Base-by-base conservation (phyloP, 768 basidiomycete genomes). In the Phlegmacium glaucopus region DNA sequence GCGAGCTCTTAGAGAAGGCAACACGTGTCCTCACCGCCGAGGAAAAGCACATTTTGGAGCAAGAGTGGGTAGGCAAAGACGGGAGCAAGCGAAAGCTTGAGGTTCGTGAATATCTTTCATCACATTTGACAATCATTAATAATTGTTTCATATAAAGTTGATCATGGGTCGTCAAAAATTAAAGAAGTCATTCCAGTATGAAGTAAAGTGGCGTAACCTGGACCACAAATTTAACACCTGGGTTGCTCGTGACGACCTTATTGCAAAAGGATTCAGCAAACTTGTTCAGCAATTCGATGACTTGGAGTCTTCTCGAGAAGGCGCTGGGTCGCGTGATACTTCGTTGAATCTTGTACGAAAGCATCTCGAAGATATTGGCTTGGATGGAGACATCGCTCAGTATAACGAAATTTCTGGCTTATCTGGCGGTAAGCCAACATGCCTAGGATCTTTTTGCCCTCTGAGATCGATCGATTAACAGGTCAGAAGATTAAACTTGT, bases 401-500 rank as follows among this genome's bases (percentile, higher is more conserved):
- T 97, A 98, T 70, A 95, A 96, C 61, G 94, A 98, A 70, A 94
- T 97, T 61, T 80, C 82, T 29, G 94, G 95, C 32, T 72, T 97
- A 38, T 94, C 91, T 13, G 95, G 95, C 67, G 94, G 94, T 84
- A 62, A 55, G 72, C 52, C 48, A 60, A 45, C 17, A 29, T 46
- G n/a, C 51, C 13, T 53, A 37, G 38, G 13, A 8, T 32, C 38
- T 30, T 13, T 17, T 16, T 25, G 38, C 26, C 34, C 34, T 48
- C 38, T 54, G 47, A 56, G 57, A 44, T 47, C 29, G 36, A 30
- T 38, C 37, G 44, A 26, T 57, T 45, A 52, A 50, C 47, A 88
- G 85, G 87, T 51, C 94, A 98, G 67, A 97, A 98, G 70, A 96
- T 98, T 72, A 96, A 98, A 73, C 77, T 93, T 38, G 92, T 94